Conservation (phyloP, 495 filamentous ascomycete genomes). For the Pyrenula aspistea region DNA sequence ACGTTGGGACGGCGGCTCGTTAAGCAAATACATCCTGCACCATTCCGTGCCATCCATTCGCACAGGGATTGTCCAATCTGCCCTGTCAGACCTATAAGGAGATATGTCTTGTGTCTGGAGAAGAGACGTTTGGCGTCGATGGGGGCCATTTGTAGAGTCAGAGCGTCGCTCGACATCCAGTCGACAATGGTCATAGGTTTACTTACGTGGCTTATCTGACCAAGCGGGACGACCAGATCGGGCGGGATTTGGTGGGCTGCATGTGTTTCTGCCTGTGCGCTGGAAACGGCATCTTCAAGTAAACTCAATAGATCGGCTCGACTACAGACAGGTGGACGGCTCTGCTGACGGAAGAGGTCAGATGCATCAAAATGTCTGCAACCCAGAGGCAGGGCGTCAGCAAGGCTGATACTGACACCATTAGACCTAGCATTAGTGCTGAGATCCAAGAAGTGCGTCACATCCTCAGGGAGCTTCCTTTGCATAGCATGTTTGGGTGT, state of each 20-base stretch:
- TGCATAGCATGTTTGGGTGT: background rate
- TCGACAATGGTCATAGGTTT: background rate
- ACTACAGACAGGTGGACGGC: background rate
- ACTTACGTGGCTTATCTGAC: background rate
- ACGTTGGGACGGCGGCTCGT: constrained; percentile 28
- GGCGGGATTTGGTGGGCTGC: constrained; percentile 3
- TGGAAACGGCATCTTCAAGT: background rate
- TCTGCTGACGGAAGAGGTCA: background rate
- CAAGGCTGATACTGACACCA: background rate
- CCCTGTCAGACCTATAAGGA: constrained; percentile 19
- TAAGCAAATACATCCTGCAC: constrained; percentile 32
- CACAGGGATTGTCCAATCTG: constrained; percentile 13
- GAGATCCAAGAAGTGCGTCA: background rate
- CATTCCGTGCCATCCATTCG: constrained; percentile 10
- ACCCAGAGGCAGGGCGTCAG: background rate
- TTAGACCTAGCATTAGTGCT: background rate
- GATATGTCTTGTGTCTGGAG: constrained; percentile 16
- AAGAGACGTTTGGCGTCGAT: background rate
- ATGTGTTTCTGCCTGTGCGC: constrained; percentile 1
- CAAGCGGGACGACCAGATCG: background rate
- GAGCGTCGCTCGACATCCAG: background rate
- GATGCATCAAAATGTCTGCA: background rate
- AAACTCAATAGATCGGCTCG: background rate
- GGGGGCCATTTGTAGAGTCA: background rate
- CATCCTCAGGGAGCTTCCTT: background rate